A percentile compares a stretch with the other conserved stretches of the same genome.
phyloP scores from a whole-genome alignment of 225 moss, liverwort and hornwort genomes.

The Polytrichum commune region DNA sequence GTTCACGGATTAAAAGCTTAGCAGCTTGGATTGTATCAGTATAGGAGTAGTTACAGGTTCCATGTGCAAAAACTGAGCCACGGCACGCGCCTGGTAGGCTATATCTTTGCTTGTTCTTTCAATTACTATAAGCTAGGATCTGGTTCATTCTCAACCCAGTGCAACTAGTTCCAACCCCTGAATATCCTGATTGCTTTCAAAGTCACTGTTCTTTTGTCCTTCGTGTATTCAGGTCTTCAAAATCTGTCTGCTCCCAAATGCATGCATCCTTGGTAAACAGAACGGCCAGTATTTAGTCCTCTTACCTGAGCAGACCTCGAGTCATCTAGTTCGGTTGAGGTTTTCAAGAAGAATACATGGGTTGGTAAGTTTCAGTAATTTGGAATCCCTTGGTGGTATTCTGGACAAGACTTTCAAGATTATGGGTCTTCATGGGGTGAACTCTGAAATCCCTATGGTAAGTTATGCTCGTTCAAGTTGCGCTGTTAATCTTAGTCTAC shows the following conservation, averaged over 20 bases:
- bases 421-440: too few species aligned
- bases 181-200: too few species aligned
- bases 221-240: not conserved
- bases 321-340: too few species aligned
- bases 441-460: too few species aligned
- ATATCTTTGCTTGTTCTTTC: constrained; percentile 13
- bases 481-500: too few species aligned
- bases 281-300: not conserved
- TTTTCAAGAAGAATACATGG: too few species aligned
- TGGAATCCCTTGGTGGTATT: too few species aligned
- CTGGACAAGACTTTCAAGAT: too few species aligned
- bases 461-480: too few species aligned
- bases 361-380: too few species aligned
- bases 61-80: constrained; percentile 30
- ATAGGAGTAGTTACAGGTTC: constrained; percentile 31
- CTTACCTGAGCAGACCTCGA: too few species aligned
- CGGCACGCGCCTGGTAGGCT: constrained; percentile 14
- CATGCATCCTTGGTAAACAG: too few species aligned
- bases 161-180: not conserved
- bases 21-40: constrained; percentile 42
- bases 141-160: not conserved
- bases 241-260: not conserved
- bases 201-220: not conserved
- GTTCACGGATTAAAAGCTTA: constrained; percentile 14
- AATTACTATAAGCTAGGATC: not conserved